Conservation (phyloP, 108 stramenopile genomes). For the Aurantiochytrium sp. region DNA sequence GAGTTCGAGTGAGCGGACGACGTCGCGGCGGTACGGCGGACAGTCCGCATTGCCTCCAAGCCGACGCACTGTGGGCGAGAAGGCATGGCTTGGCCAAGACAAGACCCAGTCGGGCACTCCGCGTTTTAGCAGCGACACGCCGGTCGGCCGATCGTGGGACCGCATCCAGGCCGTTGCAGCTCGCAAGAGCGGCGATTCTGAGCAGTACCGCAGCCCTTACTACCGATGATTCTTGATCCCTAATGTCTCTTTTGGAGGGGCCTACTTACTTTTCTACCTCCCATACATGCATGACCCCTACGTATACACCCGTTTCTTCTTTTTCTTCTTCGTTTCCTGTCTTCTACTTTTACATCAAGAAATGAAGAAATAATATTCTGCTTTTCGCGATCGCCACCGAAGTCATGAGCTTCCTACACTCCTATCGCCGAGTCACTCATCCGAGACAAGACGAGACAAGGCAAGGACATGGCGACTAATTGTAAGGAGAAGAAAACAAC, state of each 20-base stretch:
- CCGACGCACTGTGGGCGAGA: neutral
- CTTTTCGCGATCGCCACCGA: no score
- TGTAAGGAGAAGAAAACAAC: no score
- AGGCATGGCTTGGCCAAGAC: neutral
- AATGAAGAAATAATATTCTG: no score
- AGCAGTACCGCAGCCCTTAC: neutral
- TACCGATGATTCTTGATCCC: neutral
- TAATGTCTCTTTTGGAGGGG: neutral
- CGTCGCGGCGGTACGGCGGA: no score
- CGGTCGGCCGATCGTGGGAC: neutral
- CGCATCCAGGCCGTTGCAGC: neutral
- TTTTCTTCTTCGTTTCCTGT: neutral
- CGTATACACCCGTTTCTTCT: neutral
- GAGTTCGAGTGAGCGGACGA: no score
- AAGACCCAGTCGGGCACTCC: neutral
- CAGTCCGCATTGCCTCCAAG: no score
- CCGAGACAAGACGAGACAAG: no score
- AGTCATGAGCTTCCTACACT: no score
- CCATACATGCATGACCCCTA: neutral
- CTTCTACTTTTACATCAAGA: neutral
- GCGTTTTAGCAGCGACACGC: neutral
- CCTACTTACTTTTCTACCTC: neutral
- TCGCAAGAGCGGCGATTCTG: constrained; percentile 8
- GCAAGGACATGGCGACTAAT: no score
- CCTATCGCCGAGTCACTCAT: no score